Evolutionary conservation across 495 filamentous ascomycete species (phyloP).

Genomic region (Amphirosellinia nigrospora): DNA sequence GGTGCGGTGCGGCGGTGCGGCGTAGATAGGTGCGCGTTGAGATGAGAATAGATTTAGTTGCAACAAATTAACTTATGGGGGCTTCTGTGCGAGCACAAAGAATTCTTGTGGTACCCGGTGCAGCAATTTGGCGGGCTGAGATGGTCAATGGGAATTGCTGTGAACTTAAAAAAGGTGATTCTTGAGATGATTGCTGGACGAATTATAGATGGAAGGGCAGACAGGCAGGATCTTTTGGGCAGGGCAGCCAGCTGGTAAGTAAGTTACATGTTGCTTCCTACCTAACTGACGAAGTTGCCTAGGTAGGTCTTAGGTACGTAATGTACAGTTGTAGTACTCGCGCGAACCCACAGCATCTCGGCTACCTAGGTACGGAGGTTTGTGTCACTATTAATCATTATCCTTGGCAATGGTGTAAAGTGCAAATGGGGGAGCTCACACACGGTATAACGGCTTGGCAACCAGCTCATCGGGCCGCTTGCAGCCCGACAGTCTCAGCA

Average conservation of each 20-base stretch:
- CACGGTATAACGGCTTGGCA: too few relatives aligned
- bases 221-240: slow-evolving; percentile 8
- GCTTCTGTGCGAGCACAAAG: not conserved
- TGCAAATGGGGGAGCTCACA: too few relatives aligned
- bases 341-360: not conserved
- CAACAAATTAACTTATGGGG: not conserved
- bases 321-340: not conserved
- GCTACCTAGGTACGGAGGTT: too few relatives aligned
- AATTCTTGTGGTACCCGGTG: not conserved
- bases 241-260: not conserved
- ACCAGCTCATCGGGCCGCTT: too few relatives aligned
- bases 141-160: slow-evolving; percentile 3
- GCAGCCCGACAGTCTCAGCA: too few relatives aligned
- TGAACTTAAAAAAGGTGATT: slow-evolving; percentile 12
- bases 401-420: too few relatives aligned
- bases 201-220: not conserved
- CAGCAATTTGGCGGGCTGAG: not conserved
- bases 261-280: not conserved
- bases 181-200: slow-evolving; percentile 2
- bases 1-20: too few relatives aligned
- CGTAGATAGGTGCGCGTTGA: not conserved
- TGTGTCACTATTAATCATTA: too few relatives aligned
- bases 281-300: not conserved
- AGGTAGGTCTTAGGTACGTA: not conserved
- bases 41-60: not conserved